Evolutionary conservation across 169 alveolate species (phyloP).

Genomic region (Cryptosporidium sp.): DNA sequence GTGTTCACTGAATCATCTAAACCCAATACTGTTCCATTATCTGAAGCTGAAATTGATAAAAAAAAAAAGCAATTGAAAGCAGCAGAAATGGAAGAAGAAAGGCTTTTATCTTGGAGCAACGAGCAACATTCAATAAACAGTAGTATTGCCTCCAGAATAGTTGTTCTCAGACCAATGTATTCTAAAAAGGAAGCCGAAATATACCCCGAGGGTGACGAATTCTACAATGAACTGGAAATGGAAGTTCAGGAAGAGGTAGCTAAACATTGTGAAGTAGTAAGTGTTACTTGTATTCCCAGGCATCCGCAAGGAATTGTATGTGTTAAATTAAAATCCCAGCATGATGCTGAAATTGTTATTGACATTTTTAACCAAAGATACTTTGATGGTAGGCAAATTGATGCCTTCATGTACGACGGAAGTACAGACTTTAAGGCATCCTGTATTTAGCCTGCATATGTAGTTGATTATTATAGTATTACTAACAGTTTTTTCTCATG

Average conservation of each 20-base stretch:
- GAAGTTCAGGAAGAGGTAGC: conserved; percentile 77
- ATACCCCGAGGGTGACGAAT: conserved; percentile 59
- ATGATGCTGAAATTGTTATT: conserved; percentile 84
- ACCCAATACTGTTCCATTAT: neutral
- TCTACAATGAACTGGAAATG: conserved; percentile 78
- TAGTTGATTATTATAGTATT: neutral
- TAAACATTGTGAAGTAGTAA: conserved; percentile 77
- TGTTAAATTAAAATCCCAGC: conserved; percentile 79
- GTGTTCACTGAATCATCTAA: conserved; percentile 29
- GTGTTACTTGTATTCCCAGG: conserved; percentile 79
- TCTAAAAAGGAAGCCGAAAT: conserved; percentile 73
- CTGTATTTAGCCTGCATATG: neutral
- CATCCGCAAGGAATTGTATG: conserved; percentile 85
- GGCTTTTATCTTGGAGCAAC: conserved; percentile 68
- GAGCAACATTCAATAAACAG: conserved; percentile 23
- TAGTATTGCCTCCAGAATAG: conserved; percentile 27
- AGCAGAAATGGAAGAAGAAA: conserved; percentile 73
- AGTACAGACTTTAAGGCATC: conserved; percentile 82
- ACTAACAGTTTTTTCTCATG: neutral
- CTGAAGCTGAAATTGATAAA: conserved; percentile 15
- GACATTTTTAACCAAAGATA: conserved; percentile 78
- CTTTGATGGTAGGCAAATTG: conserved; percentile 80
- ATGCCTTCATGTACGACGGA: conserved; percentile 86
- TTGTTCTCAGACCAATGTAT: conserved; percentile 65
- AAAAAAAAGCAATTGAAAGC: conserved; percentile 54